Evolutionary conservation across 257 asterid species (phyloP).

Genomic region (Solanum etuberosum): DNA sequence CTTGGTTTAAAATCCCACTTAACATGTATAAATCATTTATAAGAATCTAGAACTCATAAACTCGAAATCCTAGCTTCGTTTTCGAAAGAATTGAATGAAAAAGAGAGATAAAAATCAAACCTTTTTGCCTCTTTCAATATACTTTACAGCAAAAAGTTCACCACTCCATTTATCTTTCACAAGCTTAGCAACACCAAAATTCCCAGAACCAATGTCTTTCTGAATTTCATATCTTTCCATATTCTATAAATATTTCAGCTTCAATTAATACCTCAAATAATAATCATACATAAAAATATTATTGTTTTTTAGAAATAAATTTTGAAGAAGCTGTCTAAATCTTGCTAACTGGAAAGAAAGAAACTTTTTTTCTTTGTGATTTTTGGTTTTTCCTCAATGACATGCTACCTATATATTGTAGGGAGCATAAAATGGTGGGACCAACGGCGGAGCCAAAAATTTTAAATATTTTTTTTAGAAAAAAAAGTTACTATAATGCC

Average conservation of each 20-base stretch:
- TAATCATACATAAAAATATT: neutral
- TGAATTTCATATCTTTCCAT: constrained; percentile 3
- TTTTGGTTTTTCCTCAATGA: neutral
- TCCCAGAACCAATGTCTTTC: constrained; percentile 2
- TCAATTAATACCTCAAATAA: neutral
- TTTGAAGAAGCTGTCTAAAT: neutral
- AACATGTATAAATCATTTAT: neutral
- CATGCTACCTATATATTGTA: neutral
- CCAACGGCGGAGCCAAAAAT: neutral
- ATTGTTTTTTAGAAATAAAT: neutral
- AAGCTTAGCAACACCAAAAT: constrained; percentile 5
- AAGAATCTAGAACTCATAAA: neutral
- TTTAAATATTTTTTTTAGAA: neutral
- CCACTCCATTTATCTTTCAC: constrained; percentile 19
- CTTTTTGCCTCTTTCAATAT: constrained; percentile 44
- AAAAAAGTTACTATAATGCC: too few species aligned
- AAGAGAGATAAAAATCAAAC: neutral
- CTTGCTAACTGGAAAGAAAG: neutral
- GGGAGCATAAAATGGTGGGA: neutral
- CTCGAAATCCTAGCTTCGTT: neutral
- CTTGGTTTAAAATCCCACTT: neutral
- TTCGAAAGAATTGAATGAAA: neutral
- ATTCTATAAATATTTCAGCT: neutral
- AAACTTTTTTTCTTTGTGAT: neutral
- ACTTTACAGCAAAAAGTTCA: constrained; percentile 30